phyloP scores from a whole-genome alignment of 257 asterid species.

The Penstemon davidsonii region DNA sequence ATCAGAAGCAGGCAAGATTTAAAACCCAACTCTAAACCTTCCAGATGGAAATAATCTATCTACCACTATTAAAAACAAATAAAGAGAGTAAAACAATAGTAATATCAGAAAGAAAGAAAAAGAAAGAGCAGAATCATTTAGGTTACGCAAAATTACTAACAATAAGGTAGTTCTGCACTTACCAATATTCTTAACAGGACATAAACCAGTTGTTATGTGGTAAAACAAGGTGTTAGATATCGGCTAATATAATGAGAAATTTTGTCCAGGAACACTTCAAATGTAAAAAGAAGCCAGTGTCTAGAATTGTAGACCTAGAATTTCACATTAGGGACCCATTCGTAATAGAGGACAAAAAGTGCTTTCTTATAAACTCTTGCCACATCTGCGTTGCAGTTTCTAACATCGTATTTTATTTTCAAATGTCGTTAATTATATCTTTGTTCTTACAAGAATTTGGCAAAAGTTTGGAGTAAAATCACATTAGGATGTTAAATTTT shows the following conservation, averaged over 20 bases:
- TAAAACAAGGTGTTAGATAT: neutral
- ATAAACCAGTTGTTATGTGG: neutral
- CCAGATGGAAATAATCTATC: slow-evolving; percentile 15
- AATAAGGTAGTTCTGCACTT: neutral
- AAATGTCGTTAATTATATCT: neutral
- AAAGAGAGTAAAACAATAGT: neutral
- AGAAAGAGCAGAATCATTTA: neutral
- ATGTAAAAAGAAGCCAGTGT: neutral
- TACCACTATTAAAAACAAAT: neutral
- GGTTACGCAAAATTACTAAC: neutral
- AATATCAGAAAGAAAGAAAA: neutral
- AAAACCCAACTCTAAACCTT: slow-evolving; percentile 13
- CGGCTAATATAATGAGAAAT: neutral
- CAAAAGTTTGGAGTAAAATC: neutral
- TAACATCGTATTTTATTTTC: slow-evolving; percentile 3
- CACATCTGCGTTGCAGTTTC: neutral
- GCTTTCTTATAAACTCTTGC: neutral
- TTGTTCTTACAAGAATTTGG: slow-evolving; percentile 1
- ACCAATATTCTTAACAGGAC: slow-evolving; percentile 1
- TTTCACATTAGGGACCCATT: neutral
- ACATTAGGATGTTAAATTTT: neutral
- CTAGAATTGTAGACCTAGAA: neutral
- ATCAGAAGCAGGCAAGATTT: neutral
- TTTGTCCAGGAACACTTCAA: neutral
- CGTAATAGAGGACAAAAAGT: neutral